Evolutionary conservation across 2,329 filamentous ascomycete genomes (phyloP).

Genomic region (Phaeosphaeria sp.): DNA sequence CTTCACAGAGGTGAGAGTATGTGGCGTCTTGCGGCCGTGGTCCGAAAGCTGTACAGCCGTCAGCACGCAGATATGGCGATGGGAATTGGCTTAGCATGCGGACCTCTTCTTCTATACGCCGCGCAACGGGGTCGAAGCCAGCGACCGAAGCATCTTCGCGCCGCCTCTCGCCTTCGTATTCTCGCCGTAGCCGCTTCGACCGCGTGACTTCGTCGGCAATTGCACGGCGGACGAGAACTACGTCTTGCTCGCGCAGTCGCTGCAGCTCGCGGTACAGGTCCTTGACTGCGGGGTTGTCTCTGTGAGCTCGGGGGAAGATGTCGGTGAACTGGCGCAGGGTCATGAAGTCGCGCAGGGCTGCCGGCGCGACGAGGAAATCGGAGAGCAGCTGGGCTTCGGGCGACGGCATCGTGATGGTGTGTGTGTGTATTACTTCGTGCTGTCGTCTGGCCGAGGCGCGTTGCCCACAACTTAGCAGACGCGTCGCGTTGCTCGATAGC

Average conservation of each 20-base stretch:
- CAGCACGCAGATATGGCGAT: conserved; percentile 5
- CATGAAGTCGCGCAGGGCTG: conserved; percentile 74
- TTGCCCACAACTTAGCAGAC: conserved; percentile 12
- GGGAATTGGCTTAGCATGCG: neutral
- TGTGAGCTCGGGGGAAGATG: conserved; percentile 74
- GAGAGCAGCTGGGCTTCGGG: conserved; percentile 77
- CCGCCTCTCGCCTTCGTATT: conserved; percentile 62
- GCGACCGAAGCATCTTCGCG: conserved; percentile 62
- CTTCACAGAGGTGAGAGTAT: conserved; percentile 70
- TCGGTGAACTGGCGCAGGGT: conserved; percentile 77
- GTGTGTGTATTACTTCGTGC: neutral
- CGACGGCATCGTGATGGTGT: conserved; percentile 65
- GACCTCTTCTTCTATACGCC: conserved; percentile 62
- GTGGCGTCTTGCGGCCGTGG: conserved; percentile 54
- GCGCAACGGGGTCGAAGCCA: conserved; percentile 64
- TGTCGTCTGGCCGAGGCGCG: conserved; percentile 5
- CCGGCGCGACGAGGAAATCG: conserved; percentile 79
- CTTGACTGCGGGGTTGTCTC: conserved; percentile 71
- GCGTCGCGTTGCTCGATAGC: conserved; percentile 30
- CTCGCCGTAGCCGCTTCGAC: conserved; percentile 65
- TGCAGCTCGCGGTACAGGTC: conserved; percentile 82
- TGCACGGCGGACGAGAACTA: conserved; percentile 71
- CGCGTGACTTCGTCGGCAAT: conserved; percentile 70
- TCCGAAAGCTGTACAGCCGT: conserved; percentile 62
- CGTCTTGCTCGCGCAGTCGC: conserved; percentile 71